phyloP scores from a whole-genome alignment of 2,329 filamentous ascomycete species.

The Aspergillus udagawae region DNA sequence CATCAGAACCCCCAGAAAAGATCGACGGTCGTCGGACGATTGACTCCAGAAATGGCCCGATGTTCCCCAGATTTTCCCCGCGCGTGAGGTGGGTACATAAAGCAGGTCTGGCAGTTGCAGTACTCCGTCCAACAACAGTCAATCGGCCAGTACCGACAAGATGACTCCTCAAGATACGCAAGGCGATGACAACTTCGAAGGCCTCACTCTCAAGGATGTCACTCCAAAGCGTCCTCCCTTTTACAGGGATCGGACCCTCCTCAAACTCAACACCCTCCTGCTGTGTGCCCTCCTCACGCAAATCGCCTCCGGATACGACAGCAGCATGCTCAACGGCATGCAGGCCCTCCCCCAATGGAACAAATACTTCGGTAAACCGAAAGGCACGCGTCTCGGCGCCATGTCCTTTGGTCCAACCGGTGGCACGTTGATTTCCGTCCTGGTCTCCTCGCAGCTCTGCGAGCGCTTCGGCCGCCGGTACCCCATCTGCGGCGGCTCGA shows the following conservation, averaged over 20 bases:
- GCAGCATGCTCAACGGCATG: constrained; percentile 48
- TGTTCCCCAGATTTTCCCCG: not conserved
- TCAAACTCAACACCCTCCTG: constrained; percentile 16
- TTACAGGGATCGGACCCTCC: constrained; percentile 7
- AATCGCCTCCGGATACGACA: constrained; percentile 43
- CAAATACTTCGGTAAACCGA: constrained; percentile 23
- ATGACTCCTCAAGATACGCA: not conserved
- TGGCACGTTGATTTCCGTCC: constrained; percentile 14
- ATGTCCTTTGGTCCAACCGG: constrained; percentile 7
- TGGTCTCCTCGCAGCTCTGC: constrained; percentile 16
- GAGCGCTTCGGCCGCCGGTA: constrained; percentile 17
- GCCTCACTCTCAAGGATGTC: constrained; percentile 10
- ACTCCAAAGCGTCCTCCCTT: constrained; percentile 8
- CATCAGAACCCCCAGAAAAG: not conserved
- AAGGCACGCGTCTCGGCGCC: constrained; percentile 5
- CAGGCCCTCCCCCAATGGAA: constrained; percentile 44
- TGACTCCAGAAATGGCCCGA: not conserved
- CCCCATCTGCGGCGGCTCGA: constrained; percentile 36
- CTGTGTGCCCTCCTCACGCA: constrained; percentile 28
- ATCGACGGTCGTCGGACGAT: not conserved
- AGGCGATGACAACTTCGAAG: constrained; percentile 3
- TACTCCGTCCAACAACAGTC: too few relatives aligned
- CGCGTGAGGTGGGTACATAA: not conserved
- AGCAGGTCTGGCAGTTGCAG: too few relatives aligned
- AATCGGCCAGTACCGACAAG: not conserved